Percentiles rank a stretch among this genome's conserved stretches.
phyloP scores from a whole-genome alignment of 495 filamentous ascomycete genomes.

The Lepraria neglecta region DNA sequence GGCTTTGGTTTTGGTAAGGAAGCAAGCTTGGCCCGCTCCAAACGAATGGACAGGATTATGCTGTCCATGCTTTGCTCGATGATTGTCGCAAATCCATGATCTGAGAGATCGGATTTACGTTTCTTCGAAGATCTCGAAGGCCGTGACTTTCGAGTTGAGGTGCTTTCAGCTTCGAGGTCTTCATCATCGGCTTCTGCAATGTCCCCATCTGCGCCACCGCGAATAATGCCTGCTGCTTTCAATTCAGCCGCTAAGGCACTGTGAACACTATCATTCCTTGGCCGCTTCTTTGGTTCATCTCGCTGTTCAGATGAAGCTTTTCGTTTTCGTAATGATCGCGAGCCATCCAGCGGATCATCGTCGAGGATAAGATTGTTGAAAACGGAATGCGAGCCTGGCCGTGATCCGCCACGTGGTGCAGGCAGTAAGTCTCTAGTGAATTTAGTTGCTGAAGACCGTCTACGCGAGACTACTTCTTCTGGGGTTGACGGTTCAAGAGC shows the following conservation, averaged over 20 bases:
- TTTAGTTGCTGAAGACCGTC: conserved; percentile 44
- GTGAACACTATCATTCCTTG: conserved; percentile 28
- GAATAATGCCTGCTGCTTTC: conserved; percentile 18
- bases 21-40: conserved; percentile 53
- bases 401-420: conserved; percentile 57
- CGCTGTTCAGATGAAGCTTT: conserved; percentile 60
- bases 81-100: conserved; percentile 31
- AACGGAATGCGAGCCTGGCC: conserved; percentile 77
- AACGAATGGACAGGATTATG: conserved; percentile 52
- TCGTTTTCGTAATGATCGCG: conserved; percentile 78
- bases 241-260: conserved; percentile 19
- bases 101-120: conserved; percentile 30
- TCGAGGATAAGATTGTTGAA: conserved; percentile 71
- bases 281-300: conserved; percentile 46
- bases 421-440: conserved; percentile 71
- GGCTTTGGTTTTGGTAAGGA: conserved; percentile 45
- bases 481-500: conserved; percentile 48
- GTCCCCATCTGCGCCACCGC: conserved; percentile 11
- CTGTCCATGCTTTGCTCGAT: conserved; percentile 35
- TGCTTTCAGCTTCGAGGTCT: conserved; percentile 22
- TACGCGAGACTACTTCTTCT: conserved; percentile 39
- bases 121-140: conserved; percentile 34
- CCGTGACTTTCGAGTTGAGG: conserved; percentile 23
- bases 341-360: conserved; percentile 79
- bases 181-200: conserved; percentile 28